A percentile compares a stretch with the other conserved stretches of the same genome.
Evolutionary conservation across 1,284 basidiomycete genomes (phyloP).

Genomic region (Boletellus sp.): DNA sequence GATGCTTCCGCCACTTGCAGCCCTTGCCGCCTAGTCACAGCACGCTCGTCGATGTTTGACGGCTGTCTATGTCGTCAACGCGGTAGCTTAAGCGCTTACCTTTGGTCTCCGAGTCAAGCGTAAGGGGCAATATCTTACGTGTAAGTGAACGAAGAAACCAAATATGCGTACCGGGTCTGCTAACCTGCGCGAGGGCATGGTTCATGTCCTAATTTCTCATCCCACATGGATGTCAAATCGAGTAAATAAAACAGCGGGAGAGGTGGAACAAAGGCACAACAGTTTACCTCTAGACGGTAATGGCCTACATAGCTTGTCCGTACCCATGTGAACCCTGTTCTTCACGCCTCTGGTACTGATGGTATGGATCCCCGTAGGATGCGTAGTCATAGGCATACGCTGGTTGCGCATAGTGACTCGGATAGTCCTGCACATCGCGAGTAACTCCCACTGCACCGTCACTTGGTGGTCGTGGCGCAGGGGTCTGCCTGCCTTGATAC

Average conservation of each 20-base stretch:
- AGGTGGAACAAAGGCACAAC: constrained; percentile 18
- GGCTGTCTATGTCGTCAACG: too few species aligned
- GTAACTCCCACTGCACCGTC: constrained; percentile 21
- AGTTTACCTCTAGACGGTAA: constrained; percentile 14
- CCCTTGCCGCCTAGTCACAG: too few species aligned
- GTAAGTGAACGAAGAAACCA: neutral
- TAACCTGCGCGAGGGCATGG: neutral
- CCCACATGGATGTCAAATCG: constrained; percentile 23
- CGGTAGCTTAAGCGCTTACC: too few species aligned
- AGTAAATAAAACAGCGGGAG: constrained; percentile 28
- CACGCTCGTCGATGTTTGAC: too few species aligned
- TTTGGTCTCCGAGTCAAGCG: neutral
- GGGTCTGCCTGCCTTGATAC: constrained; percentile 46
- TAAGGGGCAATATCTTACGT: neutral
- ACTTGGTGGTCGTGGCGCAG: constrained; percentile 23
- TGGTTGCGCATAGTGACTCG: constrained; percentile 27
- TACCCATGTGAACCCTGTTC: constrained; percentile 29
- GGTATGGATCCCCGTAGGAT: constrained; percentile 29
- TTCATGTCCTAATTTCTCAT: constrained; percentile 5
- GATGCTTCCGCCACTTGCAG: too few species aligned
- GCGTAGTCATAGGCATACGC: constrained; percentile 29
- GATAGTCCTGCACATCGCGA: constrained; percentile 38
- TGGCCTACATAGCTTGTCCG: constrained; percentile 32
- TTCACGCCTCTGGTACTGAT: constrained; percentile 30
- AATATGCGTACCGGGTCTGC: constrained; percentile 2